phyloP scores from a whole-genome alignment of 176 grass and related monocot species.

The Saccharum officinarum region DNA sequence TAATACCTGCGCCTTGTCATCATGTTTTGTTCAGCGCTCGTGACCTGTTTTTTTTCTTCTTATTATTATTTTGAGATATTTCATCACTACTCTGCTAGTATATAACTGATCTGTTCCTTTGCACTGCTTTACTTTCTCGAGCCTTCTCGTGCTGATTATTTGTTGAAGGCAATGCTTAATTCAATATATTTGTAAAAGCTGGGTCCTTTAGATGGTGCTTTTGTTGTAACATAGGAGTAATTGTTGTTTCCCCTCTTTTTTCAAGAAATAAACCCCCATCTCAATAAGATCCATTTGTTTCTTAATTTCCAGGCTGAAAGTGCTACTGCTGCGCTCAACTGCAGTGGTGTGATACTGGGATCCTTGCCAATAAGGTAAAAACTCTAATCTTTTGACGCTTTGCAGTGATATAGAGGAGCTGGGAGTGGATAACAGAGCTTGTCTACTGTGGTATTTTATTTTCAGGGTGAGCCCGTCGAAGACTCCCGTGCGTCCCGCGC shows the following conservation, averaged over 20 bases:
- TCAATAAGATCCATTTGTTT: constrained; percentile 1
- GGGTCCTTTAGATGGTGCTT: not conserved
- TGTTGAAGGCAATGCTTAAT: not conserved
- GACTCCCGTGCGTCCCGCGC: constrained; percentile 92
- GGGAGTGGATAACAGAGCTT: not conserved
- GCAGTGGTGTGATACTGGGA: constrained; percentile 92
- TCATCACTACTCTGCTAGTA: not conserved
- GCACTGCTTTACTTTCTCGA: not conserved
- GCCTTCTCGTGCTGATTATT: not conserved
- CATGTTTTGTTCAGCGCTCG: not conserved
- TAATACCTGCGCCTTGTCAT: not conserved
- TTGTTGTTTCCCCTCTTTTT: not conserved
- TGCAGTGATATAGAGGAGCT: not conserved
- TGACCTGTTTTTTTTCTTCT: not conserved
- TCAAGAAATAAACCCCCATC: not conserved
- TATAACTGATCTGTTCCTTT: not conserved
- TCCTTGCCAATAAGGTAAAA: constrained; percentile 93
- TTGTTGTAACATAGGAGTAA: not conserved
- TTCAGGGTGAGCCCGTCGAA: constrained; percentile 98
- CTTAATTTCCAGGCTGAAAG: constrained; percentile 82
- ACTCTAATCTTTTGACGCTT: not conserved
- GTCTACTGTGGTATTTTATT: constrained; percentile 26
- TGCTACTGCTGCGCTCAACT: constrained; percentile 96
- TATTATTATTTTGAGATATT: not conserved
- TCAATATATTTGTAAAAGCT: not conserved